These are phyloP conservation scores for Solanum hybrid DNA, from an alignment of 305 asterid genomes.

Conservation along the genomic window DNA sequence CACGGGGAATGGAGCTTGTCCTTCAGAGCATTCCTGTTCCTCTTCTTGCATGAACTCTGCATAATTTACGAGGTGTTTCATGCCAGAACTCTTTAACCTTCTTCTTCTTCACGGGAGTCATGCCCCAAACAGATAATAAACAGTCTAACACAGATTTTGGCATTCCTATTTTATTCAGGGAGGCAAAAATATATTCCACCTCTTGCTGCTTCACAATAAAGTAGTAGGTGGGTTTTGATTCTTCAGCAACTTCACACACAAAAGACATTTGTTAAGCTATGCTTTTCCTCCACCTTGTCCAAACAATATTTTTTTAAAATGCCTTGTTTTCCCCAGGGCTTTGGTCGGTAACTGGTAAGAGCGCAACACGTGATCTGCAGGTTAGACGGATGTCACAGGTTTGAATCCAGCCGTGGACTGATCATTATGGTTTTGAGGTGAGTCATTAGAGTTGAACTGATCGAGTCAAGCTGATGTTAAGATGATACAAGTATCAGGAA, in stretches of 20 bases:
- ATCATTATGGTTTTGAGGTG: not conserved
- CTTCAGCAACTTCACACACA: not conserved
- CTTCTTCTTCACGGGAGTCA: not conserved
- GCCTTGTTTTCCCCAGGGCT: not conserved
- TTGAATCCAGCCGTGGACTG: not conserved
- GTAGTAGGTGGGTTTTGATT: not conserved
- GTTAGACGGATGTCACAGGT: not conserved
- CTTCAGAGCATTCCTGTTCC: not conserved
- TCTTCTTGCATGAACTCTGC: not conserved
- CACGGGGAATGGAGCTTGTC: not conserved
- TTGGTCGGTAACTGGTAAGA: not conserved
- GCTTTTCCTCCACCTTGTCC: not conserved
- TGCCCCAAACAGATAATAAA: not conserved
- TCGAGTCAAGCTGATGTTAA: not conserved
- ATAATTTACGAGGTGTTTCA: not conserved
- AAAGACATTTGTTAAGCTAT: not conserved
- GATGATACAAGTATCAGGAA: not conserved
- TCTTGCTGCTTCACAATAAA: not conserved
- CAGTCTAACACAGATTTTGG: not conserved
- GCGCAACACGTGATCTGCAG: not conserved
- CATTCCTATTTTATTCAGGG: not conserved
- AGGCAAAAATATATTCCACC: not conserved
- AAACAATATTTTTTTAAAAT: not conserved
- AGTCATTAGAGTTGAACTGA: not conserved
- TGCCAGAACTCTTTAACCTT: not conserved